These are phyloP conservation scores for Fusarium devonianum DNA, from an alignment of 2,329 filamentous ascomycete species.

Conservation along the genomic window DNA sequence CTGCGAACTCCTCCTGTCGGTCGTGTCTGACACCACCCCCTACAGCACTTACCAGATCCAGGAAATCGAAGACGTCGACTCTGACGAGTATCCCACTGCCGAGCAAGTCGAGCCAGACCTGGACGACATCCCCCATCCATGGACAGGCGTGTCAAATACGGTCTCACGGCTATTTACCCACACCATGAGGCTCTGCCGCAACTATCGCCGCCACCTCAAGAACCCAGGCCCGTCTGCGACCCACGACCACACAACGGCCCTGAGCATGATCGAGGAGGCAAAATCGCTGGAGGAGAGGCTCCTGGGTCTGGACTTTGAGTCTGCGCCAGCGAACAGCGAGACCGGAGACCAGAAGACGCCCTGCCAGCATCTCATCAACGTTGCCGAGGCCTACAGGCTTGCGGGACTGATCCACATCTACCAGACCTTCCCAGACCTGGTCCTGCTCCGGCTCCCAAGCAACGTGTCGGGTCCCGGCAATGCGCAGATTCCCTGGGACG, in stretches of 20 bases:
- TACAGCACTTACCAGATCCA: slow-evolving; percentile 15
- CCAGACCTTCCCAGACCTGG: slow-evolving; percentile 48
- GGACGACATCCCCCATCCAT: slow-evolving; percentile 45
- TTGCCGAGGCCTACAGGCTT: slow-evolving; percentile 49
- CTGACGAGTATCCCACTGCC: slow-evolving; percentile 23
- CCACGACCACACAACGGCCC: slow-evolving; percentile 24
- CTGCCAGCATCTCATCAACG: slow-evolving; percentile 43
- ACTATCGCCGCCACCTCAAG: slow-evolving; percentile 42
- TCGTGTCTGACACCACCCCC: slow-evolving; percentile 46
- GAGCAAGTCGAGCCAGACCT: slow-evolving; percentile 16
- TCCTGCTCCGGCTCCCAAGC: slow-evolving; percentile 41
- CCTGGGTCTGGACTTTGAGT: slow-evolving; percentile 40
- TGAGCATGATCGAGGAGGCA: slow-evolving; percentile 43
- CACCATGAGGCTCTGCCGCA: slow-evolving; percentile 48
- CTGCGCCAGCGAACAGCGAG: slow-evolving; percentile 25
- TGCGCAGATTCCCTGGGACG: slow-evolving; percentile 41
- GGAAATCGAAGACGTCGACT: slow-evolving; percentile 18
- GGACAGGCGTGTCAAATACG: slow-evolving; percentile 49
- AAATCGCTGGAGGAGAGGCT: slow-evolving; percentile 46
- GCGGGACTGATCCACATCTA: slow-evolving; percentile 50
- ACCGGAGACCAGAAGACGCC: slow-evolving; percentile 43
- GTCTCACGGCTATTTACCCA: slow-evolving; percentile 46
- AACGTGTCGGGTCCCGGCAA: not conserved
- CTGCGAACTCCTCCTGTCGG: slow-evolving; percentile 50
- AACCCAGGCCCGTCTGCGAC: slow-evolving; percentile 25